A percentile compares a stretch with the other conserved stretches of the same genome.
Conservation (phyloP, 163 green algal species). For the Prototheca wickerhamii region DNA sequence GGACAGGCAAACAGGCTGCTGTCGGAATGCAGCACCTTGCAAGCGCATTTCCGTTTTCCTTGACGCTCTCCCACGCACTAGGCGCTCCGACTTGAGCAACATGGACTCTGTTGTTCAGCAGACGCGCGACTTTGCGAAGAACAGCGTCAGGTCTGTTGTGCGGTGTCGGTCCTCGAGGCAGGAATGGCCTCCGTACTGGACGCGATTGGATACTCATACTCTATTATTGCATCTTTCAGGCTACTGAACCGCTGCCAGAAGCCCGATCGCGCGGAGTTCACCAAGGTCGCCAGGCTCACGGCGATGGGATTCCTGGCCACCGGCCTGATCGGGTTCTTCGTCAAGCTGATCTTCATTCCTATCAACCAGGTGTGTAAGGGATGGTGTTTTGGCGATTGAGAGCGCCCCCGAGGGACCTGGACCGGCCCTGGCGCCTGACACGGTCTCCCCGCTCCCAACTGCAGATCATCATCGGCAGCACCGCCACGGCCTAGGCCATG, state of each 20-base stretch:
- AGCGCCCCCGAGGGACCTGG: too few species aligned
- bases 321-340: constrained; percentile 43
- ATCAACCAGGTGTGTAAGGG: constrained; percentile 35
- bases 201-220: not conserved
- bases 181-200: not conserved
- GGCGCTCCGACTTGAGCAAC: too few species aligned
- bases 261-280: constrained; percentile 26
- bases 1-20: too few species aligned
- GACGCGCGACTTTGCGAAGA: constrained; percentile 20
- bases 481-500: not conserved
- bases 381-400: constrained; percentile 8
- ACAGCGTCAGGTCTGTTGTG: constrained; percentile 14
- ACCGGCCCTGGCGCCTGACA: too few species aligned
- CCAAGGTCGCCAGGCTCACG: constrained; percentile 34
- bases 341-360: constrained; percentile 48
- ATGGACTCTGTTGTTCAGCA: constrained; percentile 8
- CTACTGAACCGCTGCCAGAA: constrained; percentile 18
- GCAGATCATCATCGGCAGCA: constrained; percentile 6
- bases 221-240: not conserved
- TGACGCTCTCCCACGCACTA: too few species aligned
- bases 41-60: not conserved
- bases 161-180: not conserved
- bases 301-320: constrained; percentile 38
- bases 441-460: not conserved
- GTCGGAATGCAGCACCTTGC: not conserved